Evolutionary conservation across 257 asterid species (phyloP), one percentile per base, ranked within the genome.

Genomic region (Osmanthus fragrans): DNA sequence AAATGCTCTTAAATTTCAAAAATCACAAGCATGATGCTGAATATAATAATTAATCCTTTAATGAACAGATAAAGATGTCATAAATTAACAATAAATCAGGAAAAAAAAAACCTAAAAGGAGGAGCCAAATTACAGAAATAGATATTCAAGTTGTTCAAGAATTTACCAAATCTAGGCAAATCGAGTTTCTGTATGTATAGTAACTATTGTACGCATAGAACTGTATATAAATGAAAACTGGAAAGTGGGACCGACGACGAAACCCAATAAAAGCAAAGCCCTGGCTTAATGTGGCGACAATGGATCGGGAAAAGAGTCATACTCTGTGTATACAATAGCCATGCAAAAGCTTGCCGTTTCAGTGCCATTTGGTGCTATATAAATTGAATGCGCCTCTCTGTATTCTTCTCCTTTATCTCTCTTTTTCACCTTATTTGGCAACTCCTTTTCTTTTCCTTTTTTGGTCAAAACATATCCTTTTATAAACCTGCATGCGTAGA

Each of bases 331-430:
- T 71, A 82, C 60, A 80, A 77, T 49, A 76, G 81, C 90, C 91
- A 87, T 86, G 91, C 90, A 89, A 81, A 85, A 85, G 83, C 86
- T 88, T 87, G 92, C 91, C 92, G 92, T 86, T 89, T 86, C 90
- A 83, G 81, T 90, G 92, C 94, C 94, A 92, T 87, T 89, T 90
- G 92, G 88, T 81, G 87, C 49, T 71, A 74, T 76, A 83, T 78
- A 78, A 86, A 86, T 58, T 40, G 16, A 40, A 40, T 10, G 77
- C 90, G 85, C 87, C 92, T 80, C 89, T 80, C 85, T 81, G 79
- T 70, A 80, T 85, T 76, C 89, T 66, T 37, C 72, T 21, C 72
- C 74, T 68, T 8, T 77, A 65, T 76, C 76, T 6, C 19, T 40
- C 47, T 36, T 49, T 51, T 74, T 74, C 70, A 29, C 84, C 76